Conservation (phyloP, 176 grass and related monocot species). For the Eremochloa ophiuroides region DNA sequence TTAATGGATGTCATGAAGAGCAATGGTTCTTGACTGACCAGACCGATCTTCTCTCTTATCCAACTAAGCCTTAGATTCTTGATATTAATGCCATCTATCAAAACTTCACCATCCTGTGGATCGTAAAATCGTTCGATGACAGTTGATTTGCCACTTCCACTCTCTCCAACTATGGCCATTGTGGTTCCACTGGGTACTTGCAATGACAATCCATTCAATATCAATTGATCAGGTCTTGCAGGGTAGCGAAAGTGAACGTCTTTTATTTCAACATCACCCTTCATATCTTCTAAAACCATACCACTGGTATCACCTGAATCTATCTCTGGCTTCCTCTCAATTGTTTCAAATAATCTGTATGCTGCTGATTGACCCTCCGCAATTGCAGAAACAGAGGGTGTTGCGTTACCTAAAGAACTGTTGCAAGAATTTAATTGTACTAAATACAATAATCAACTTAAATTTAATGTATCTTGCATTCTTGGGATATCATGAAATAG, state of each 20-base stretch:
- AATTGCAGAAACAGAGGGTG: conserved; percentile 58
- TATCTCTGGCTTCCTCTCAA: conserved; percentile 70
- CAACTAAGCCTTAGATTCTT: conserved; percentile 51
- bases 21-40: conserved; percentile 66
- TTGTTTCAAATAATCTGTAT: conserved; percentile 68
- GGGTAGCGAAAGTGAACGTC: conserved; percentile 73
- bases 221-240: conserved; percentile 59
- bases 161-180: conserved; percentile 88
- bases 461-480: conserved; percentile 1
- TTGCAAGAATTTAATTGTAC: conserved; percentile 3
- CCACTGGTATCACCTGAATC: conserved; percentile 56
- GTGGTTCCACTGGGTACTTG: conserved; percentile 57
- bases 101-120: conserved; percentile 46
- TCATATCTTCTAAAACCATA: conserved; percentile 48
- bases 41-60: conserved; percentile 51
- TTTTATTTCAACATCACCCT: conserved; percentile 60
- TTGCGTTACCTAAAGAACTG: conserved; percentile 71
- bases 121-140: conserved; percentile 69
- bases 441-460: neutral
- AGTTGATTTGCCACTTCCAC: conserved; percentile 95
- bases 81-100: conserved; percentile 58
- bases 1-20: conserved; percentile 57
- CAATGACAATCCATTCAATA: conserved; percentile 70
- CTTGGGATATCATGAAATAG: conserved; percentile 3
- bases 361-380: conserved; percentile 71